A percentile compares a stretch with the other conserved stretches of the same genome.
Conservation (phyloP, 2,329 filamentous ascomycete species). For the Botrytis squamosa region DNA sequence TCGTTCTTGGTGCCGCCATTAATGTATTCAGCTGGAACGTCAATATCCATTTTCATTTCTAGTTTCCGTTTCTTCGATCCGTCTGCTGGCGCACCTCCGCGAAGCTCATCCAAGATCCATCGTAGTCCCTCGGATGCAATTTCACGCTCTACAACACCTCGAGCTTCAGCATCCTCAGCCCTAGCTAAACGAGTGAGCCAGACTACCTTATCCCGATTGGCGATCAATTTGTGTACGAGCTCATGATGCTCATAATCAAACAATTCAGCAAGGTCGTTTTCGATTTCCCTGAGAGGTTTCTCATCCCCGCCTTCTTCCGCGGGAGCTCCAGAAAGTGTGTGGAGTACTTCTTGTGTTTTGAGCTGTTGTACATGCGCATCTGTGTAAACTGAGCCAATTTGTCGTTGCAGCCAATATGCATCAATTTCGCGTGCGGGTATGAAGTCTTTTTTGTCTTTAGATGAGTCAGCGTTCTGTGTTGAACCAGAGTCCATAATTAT, state of each 20-base stretch:
- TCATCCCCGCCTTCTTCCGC: constrained; percentile 77
- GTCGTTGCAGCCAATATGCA: constrained; percentile 93
- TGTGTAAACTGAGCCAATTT: constrained; percentile 83
- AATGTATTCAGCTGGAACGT: constrained; percentile 62
- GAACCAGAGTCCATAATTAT: constrained; percentile 77
- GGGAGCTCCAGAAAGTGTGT: constrained; percentile 74
- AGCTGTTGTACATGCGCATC: constrained; percentile 93
- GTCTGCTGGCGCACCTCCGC: constrained; percentile 64
- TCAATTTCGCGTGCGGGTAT: constrained; percentile 89
- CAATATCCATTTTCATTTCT: constrained; percentile 95
- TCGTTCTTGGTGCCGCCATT: constrained; percentile 51
- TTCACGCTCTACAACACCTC: constrained; percentile 77
- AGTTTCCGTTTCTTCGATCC: constrained; percentile 61
- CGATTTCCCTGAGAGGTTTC: constrained; percentile 84
- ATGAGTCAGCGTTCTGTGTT: constrained; percentile 45
- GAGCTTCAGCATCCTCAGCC: constrained; percentile 75
- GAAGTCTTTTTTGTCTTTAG: constrained; percentile 53
- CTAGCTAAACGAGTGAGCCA: constrained; percentile 89
- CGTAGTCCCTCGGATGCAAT: constrained; percentile 88
- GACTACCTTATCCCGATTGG: constrained; percentile 89
- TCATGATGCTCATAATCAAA: constrained; percentile 98
- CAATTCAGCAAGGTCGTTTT: constrained; percentile 97
- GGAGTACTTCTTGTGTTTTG: constrained; percentile 82
- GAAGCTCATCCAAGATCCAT: constrained; percentile 83
- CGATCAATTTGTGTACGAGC: constrained; percentile 84